phyloP scores from a whole-genome alignment of 345 rosid genomes.

The Sonneratia caseolaris region DNA sequence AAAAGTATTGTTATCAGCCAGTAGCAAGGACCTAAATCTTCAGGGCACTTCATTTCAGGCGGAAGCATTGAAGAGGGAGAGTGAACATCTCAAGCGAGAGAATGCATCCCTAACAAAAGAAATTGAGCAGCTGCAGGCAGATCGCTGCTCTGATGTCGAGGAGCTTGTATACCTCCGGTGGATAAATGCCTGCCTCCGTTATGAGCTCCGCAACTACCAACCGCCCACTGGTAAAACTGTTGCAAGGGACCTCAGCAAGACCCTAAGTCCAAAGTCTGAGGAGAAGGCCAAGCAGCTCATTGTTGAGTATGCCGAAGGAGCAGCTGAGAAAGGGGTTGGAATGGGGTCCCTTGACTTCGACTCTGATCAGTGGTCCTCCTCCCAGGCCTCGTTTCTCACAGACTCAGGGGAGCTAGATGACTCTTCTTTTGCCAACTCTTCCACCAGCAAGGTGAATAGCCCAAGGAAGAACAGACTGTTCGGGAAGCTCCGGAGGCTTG shows the following conservation, averaged over 20 bases:
- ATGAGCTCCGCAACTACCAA: constrained; percentile 67
- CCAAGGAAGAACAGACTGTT: constrained; percentile 45
- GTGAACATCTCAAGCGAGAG: constrained; percentile 33
- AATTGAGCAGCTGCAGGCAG: constrained; percentile 58
- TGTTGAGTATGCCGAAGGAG: constrained; percentile 59
- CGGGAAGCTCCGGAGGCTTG: constrained; percentile 47
- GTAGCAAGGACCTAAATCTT: background rate
- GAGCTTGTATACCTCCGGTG: constrained; percentile 80
- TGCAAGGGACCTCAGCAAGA: constrained; percentile 78
- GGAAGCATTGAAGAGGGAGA: constrained; percentile 39
- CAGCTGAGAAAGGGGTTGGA: constrained; percentile 34
- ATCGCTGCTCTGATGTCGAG: constrained; percentile 58
- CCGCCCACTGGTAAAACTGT: constrained; percentile 53
- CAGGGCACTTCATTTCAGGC: constrained; percentile 26
- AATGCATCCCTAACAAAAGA: constrained; percentile 45
- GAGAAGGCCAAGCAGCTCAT: constrained; percentile 72
- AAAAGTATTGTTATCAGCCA: background rate
- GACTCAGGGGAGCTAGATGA: constrained; percentile 47
- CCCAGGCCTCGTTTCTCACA: constrained; percentile 39
- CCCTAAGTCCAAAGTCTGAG: constrained; percentile 70
- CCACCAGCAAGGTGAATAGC: constrained; percentile 20
- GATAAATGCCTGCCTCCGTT: constrained; percentile 85
- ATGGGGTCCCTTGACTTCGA: constrained; percentile 28
- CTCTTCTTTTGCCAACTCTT: constrained; percentile 32
- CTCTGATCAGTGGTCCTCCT: constrained; percentile 54